Percentiles rank a stretch among this genome's conserved stretches.
phyloP scores from a whole-genome alignment of 208 protist genomes.

The Trypanosoma cruzi region DNA sequence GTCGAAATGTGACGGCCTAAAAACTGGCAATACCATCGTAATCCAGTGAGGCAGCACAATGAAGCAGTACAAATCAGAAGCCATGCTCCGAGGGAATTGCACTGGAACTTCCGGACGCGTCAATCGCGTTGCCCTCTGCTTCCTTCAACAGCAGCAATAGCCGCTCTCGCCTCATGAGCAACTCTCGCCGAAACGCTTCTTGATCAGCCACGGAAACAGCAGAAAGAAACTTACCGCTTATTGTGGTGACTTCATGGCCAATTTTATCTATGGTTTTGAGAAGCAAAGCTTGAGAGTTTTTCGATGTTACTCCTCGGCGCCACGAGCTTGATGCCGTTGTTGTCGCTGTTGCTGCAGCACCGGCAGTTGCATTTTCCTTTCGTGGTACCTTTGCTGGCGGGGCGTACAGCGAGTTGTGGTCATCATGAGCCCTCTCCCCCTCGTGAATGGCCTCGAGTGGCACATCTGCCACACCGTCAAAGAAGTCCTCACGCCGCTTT shows the following conservation, averaged over 20 bases:
- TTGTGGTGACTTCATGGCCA: conserved; percentile 32
- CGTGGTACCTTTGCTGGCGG: conserved; percentile 35
- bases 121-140: conserved; percentile 9
- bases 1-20: background rate
- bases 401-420: conserved; percentile 33
- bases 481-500: conserved; percentile 64
- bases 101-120: conserved; percentile 20
- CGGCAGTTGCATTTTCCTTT: conserved; percentile 21
- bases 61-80: conserved; percentile 9
- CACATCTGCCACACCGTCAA: conserved; percentile 87
- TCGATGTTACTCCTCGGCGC: conserved; percentile 10
- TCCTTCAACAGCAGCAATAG: conserved; percentile 32
- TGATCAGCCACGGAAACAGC: conserved; percentile 27
- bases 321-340: background rate
- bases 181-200: conserved; percentile 18
- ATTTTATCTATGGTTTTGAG: conserved; percentile 41
- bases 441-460: conserved; percentile 28
- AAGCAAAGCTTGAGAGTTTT: conserved; percentile 18
- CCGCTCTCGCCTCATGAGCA: conserved; percentile 34
- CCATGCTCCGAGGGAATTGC: conserved; percentile 22
- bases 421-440: conserved; percentile 37
- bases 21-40: background rate
- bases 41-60: background rate
- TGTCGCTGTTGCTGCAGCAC: background rate
- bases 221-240: conserved; percentile 38